Evolutionary conservation across 2,329 filamentous ascomycete species (phyloP).

Genomic region (Thelonectria blattea): DNA sequence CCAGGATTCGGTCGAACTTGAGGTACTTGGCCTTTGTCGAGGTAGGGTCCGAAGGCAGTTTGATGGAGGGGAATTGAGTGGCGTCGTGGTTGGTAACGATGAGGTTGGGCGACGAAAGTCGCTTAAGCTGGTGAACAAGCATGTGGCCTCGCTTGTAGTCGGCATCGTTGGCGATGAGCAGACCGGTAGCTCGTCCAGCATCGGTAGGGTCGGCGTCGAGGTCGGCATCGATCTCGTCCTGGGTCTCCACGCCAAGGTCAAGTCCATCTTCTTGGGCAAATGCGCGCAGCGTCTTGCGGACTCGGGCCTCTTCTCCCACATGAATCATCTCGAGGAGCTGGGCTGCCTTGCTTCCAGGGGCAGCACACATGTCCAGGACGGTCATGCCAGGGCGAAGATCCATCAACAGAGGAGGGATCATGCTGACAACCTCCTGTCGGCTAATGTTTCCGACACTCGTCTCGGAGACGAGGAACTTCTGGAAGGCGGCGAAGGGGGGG

Average conservation of each 20-base stretch:
- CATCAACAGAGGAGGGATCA: conserved; percentile 96
- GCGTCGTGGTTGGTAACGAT: conserved; percentile 98
- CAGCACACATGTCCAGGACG: conserved; percentile 94
- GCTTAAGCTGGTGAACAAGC: conserved; percentile 97
- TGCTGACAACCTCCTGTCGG: conserved; percentile 96
- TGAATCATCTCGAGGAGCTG: conserved; percentile 96
- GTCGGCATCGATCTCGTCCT: conserved; percentile 55
- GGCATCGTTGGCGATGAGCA: conserved; percentile 93
- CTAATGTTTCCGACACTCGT: conserved; percentile 97
- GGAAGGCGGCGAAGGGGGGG: conserved; percentile 91
- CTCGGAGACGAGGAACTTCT: conserved; percentile 97
- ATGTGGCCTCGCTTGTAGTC: conserved; percentile 98
- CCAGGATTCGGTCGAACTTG: conserved; percentile 95
- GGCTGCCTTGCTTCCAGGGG: conserved; percentile 94
- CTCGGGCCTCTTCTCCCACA: conserved; percentile 85
- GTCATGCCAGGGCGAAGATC: conserved; percentile 91
- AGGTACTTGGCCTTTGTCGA: conserved; percentile 72
- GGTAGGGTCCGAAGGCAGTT: conserved; percentile 69
- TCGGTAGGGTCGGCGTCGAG: conserved; percentile 69
- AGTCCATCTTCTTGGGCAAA: conserved; percentile 67
- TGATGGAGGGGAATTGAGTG: conserved; percentile 91
- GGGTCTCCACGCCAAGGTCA: conserved; percentile 54
- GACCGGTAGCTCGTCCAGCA: conserved; percentile 84
- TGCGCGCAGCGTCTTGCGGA: conserved; percentile 71
- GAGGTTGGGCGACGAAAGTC: conserved; percentile 92